Evolutionary conservation across 768 basidiomycete genomes (phyloP), one percentile per base, ranked within the genome.

Genomic region (Boletus speciosus): DNA sequence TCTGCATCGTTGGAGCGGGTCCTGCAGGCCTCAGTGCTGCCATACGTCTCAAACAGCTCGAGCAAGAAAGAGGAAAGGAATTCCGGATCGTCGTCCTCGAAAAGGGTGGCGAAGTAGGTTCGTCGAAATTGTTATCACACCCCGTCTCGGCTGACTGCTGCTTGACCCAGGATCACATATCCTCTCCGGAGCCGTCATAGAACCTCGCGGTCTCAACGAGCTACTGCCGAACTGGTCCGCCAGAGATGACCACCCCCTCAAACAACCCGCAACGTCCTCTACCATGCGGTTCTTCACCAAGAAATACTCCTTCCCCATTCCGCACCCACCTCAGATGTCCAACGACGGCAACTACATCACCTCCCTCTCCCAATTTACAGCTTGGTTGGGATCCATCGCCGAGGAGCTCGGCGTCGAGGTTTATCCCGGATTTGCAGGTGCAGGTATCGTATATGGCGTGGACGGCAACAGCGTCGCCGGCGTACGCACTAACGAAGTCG

Each of bases 11-110:
- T 52, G 96, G 96, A 10, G 95, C 81, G 3, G 97, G 95, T 3
- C 97, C 97, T 0, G 96, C 97, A 0, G 96, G 97, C 6, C 80
- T 99, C 56, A 88, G 86, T 58, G 94, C 96, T n/a, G 96, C 94
- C 5, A 98, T 98, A 56, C 81, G 93, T 6, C 74, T 99, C 49
- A 98, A 96, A 73, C 95, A 98, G 72, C 83, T 97, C 23, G 34
- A 47, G 11, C 46, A 25, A 11, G 46, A 36, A 25, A 47, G 4
- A 25, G 91, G 88, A 0, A 81, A 81, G 50, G 90, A 95, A 58
- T 76, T 96, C 14, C 78, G 96, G 15, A 93, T 99, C 7, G 90
- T 99, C 40, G 88, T 99, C 0, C 78, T 98, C 7, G 97, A 98
- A 74, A 99, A 99, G 71, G 96, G 95, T 11, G 76, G 78, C 15